Base-by-base conservation (phyloP, 1,139 yeast species). In the Zygosaccharomyces sapae region DNA sequence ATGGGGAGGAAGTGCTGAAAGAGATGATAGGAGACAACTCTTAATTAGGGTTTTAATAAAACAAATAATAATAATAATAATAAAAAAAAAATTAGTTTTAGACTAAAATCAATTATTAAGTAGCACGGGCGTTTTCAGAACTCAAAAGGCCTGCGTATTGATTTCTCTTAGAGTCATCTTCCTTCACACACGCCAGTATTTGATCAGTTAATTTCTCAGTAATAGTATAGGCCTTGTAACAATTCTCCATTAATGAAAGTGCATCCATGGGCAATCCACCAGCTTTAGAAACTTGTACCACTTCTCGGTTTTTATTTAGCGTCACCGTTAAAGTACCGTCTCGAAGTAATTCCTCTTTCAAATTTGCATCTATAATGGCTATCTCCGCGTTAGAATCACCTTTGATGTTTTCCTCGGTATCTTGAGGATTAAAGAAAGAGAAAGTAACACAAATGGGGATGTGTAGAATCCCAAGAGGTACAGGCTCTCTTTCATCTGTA, bases 251-350 rank as follows among this genome's bases (percentile, higher is more conserved):
- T 47, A 92, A 70, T 30, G 78, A 71, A 41, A 76, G 64, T 0
- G 95, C 88, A 57, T 88, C 92, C 55, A 92, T 80, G 1, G 95
- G 86, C 41, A 87, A 72, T 0, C 97, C 97, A 42, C 98, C 98
- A 38, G 89, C 86, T 61, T 92, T 92, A 42, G 86, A 77, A 35
- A 92, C 74, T 65, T 92, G 98, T 45, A 96, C 88, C 13, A 92
- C 72, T 61, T 92, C 98, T 56, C 94, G 76, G 65, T 90, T 92
- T 59, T 86, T 87, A 66, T 92, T 92, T 50, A 90, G 69, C 0
- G 98, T 89, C 24, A 92, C 80, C 1, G 95, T 86, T 67, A 92
- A 73, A 10, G 79, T 78, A 27, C 97, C 96, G 48, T 83, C 85
- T 51, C 94, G 74, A 24, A 89, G 68, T 19, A 75, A 66, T 62